phyloP scores from a whole-genome alignment of 495 filamentous ascomycete species.

The Daldinia concentrica region DNA sequence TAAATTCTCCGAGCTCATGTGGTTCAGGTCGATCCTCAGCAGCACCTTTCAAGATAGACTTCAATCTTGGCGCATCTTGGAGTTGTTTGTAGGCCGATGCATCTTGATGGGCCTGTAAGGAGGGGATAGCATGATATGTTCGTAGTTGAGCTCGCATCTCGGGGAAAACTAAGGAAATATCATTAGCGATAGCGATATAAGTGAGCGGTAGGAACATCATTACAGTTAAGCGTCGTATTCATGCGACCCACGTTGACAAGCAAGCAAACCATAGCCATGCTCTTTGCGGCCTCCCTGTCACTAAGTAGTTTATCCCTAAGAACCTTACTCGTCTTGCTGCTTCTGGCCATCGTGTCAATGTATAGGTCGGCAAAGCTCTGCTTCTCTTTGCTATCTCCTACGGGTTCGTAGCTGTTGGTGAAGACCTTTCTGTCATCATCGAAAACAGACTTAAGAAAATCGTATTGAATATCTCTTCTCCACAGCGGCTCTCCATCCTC shows the following conservation, averaged over 20 bases:
- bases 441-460: constrained; percentile 92
- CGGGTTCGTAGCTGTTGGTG: constrained; percentile 78
- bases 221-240: constrained; percentile 99
- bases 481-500: constrained; percentile 96
- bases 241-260: constrained; percentile 97
- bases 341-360: constrained; percentile 97
- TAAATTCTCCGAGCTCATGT: constrained; percentile 83
- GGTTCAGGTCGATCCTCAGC: constrained; percentile 94
- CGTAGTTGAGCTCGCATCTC: constrained; percentile 98
- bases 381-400: constrained; percentile 66
- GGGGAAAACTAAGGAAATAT: constrained; percentile 78
- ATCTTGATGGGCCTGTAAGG: constrained; percentile 92
- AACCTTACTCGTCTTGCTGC: constrained; percentile 99
- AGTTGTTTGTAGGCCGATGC: constrained; percentile 97
- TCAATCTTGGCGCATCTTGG: constrained; percentile 93
- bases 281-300: constrained; percentile 89
- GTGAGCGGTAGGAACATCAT: constrained; percentile 37
- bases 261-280: constrained; percentile 99
- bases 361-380: constrained; percentile 96
- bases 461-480: constrained; percentile 97
- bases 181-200: constrained; percentile 44
- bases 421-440: constrained; percentile 86
- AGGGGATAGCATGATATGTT: constrained; percentile 98
- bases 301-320: constrained; percentile 95
- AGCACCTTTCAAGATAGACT: constrained; percentile 96